Percentiles rank a stretch among this genome's conserved stretches.
Evolutionary conservation across 2,329 filamentous ascomycete genomes (phyloP).

Genomic region (Aspergillus pseudoglaucus): DNA sequence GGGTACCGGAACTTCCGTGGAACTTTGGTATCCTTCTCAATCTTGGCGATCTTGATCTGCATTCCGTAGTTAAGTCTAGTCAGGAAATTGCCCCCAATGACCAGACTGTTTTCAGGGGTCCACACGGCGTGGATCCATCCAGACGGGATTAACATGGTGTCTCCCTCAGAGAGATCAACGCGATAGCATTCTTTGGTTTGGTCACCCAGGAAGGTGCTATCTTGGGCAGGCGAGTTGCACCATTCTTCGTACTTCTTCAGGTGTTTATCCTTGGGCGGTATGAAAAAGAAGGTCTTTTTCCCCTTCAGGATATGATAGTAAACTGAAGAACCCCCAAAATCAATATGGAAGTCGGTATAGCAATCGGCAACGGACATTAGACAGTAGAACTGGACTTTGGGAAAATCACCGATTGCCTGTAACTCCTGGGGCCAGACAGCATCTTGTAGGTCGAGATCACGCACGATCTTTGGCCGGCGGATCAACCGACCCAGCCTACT

Average conservation of each 20-base stretch:
- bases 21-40: constrained; percentile 62
- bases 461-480: constrained; percentile 57
- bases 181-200: constrained; percentile 62
- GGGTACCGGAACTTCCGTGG: constrained; percentile 61
- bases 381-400: constrained; percentile 62
- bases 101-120: constrained; percentile 62
- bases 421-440: constrained; percentile 46
- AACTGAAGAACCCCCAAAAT: constrained; percentile 64
- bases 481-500: constrained; percentile 57
- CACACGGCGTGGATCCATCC: constrained; percentile 68
- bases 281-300: constrained; percentile 66
- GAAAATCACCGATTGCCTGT: constrained; percentile 51
- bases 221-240: constrained; percentile 61
- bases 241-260: constrained; percentile 66
- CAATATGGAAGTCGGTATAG: constrained; percentile 67
- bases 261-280: constrained; percentile 61
- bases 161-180: constrained; percentile 59
- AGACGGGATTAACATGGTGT: constrained; percentile 65
- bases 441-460: constrained; percentile 53
- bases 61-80: constrained; percentile 60
- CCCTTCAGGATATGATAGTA: constrained; percentile 65
- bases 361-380: constrained; percentile 66
- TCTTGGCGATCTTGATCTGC: constrained; percentile 59
- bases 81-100: constrained; percentile 66
- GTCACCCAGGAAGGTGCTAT: constrained; percentile 58